Evolutionary conservation across 2,329 filamentous ascomycete species (phyloP).

Genomic region (Thelonectria discophora): DNA sequence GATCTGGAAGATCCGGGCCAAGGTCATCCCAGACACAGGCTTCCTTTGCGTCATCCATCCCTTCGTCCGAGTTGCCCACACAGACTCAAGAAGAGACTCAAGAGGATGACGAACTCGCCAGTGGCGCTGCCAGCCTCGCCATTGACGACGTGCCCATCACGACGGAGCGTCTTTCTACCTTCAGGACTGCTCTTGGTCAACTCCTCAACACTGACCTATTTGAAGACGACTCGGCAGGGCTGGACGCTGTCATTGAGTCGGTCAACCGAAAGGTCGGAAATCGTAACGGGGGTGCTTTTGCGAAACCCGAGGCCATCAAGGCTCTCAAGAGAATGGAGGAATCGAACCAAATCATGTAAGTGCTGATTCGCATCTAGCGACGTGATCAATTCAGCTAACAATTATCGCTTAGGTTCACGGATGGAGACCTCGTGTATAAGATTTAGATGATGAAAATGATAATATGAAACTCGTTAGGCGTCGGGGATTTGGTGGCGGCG

Average conservation of each 20-base stretch:
- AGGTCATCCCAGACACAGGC: conserved; percentile 56
- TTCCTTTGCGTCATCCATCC: conserved; percentile 82
- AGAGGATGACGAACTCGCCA: conserved; percentile 57
- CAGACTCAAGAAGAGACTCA: conserved; percentile 54
- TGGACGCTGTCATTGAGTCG: conserved; percentile 77
- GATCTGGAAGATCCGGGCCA: conserved; percentile 51
- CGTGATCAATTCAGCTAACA: conserved; percentile 34
- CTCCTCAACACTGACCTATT: conserved; percentile 87
- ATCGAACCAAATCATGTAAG: conserved; percentile 91
- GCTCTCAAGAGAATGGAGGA: conserved; percentile 84
- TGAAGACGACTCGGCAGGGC: conserved; percentile 81
- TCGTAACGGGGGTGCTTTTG: conserved; percentile 68
- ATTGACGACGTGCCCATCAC: conserved; percentile 63
- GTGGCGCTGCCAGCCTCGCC: conserved; percentile 52
- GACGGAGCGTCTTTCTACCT: conserved; percentile 71
- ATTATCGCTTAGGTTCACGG: conserved; percentile 58
- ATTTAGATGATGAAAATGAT: conserved; percentile 56
- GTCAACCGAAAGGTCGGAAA: conserved; percentile 77
- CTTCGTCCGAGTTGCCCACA: conserved; percentile 72
- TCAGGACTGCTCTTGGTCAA: conserved; percentile 83
- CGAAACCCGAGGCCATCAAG: conserved; percentile 74
- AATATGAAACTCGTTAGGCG: conserved; percentile 19
- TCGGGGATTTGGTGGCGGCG: conserved; percentile 12
- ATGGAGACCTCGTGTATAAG: conserved; percentile 75
- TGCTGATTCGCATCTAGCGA: conserved; percentile 37